These are phyloP conservation scores for Pyropia yezoensis DNA, from an alignment of 23 red algal genomes.

Conservation along the genomic window DNA sequence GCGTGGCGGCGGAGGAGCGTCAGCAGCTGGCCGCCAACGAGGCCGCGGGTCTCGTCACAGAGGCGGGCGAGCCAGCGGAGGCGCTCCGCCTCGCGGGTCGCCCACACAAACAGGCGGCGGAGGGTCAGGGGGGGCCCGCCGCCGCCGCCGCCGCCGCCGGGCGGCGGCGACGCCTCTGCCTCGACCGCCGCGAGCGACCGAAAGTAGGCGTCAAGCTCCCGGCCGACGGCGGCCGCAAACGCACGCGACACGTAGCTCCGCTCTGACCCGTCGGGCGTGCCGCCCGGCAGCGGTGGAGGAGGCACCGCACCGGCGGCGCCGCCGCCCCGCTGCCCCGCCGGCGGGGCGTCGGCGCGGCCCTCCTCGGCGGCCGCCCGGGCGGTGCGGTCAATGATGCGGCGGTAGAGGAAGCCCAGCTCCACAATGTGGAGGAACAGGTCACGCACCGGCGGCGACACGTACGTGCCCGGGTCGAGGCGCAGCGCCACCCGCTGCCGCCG, in stretches of 20 bases:
- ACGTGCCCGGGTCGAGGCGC: too few species aligned
- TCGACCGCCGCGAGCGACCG: conserved; percentile 41
- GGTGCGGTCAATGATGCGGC: conserved; percentile 24
- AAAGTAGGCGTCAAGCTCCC: conserved; percentile 73
- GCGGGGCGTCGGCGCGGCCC: too few species aligned
- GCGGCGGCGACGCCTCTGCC: conserved; percentile 15
- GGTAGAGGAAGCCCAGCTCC: conserved; percentile 63
- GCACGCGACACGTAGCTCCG: conserved; percentile 20
- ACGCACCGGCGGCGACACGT: conserved; percentile 3
- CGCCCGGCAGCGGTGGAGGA: too few species aligned
- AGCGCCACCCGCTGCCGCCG: too few species aligned
- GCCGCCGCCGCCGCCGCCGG: neutral
- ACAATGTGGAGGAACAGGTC: conserved; percentile 34
- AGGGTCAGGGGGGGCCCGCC: conserved; percentile 10
- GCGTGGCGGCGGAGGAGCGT: conserved; percentile 24
- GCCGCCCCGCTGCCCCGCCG: too few species aligned
- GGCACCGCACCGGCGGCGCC: too few species aligned
- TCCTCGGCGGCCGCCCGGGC: too few species aligned
- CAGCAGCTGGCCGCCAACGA: conserved; percentile 48
- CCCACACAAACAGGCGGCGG: conserved; percentile 65
- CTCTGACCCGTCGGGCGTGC: neutral
- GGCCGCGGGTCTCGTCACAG: conserved; percentile 38
- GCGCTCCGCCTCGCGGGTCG: conserved; percentile 29
- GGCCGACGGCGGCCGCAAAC: conserved; percentile 54
- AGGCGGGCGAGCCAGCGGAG: conserved; percentile 67